A percentile compares a stretch with the other conserved stretches of the same genome.
Evolutionary conservation across 768 basidiomycete genomes (phyloP).

Genomic region (Suillus tomentosus): DNA sequence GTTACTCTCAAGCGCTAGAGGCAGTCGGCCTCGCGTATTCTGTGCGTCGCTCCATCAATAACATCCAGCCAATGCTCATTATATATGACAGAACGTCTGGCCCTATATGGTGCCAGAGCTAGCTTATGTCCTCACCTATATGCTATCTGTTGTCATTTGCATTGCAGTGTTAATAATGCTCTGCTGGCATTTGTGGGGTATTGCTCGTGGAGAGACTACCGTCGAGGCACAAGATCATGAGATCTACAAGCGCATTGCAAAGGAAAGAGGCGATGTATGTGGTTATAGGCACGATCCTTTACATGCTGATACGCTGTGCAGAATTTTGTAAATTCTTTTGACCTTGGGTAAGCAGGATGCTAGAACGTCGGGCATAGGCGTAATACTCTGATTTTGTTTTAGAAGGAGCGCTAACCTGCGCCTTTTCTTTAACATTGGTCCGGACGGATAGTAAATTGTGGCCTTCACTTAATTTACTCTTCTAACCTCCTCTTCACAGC

Average conservation of each 20-base stretch:
- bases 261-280: constrained; percentile 66
- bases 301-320: constrained; percentile 27
- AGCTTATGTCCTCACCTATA: constrained; percentile 71
- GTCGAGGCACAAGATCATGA: constrained; percentile 91
- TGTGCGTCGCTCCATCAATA: constrained; percentile 33
- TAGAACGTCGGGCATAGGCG: neutral
- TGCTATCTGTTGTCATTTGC: constrained; percentile 74
- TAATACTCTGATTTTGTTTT: neutral
- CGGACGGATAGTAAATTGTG: constrained; percentile 73
- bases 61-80: neutral
- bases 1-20: constrained; percentile 59
- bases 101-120: constrained; percentile 64
- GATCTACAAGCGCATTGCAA: constrained; percentile 71
- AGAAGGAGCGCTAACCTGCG: constrained; percentile 68
- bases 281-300: neutral
- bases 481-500: constrained; percentile 40
- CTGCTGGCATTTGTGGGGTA: constrained; percentile 69
- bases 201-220: constrained; percentile 77
- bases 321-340: constrained; percentile 90
- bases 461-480: neutral
- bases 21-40: constrained; percentile 57
- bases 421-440: constrained; percentile 87
- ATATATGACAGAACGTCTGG: constrained; percentile 45
- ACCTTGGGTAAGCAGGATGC: constrained; percentile 63
- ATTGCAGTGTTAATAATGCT: constrained; percentile 75